phyloP scores from a whole-genome alignment of 139 green algal genomes.

The Marvania coccoides region DNA sequence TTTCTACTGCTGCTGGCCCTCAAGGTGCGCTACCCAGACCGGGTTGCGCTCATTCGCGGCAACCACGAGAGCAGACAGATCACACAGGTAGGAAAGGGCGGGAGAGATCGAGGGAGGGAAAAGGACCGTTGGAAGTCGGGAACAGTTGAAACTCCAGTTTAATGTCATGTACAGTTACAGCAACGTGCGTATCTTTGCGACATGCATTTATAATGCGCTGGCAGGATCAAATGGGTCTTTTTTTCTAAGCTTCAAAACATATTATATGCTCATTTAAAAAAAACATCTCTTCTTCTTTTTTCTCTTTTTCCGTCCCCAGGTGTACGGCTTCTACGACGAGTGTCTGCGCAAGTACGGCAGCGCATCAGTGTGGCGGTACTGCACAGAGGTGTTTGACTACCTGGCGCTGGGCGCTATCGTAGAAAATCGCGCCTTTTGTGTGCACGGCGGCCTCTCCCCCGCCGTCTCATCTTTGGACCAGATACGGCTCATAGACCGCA shows the following conservation, averaged over 20 bases:
- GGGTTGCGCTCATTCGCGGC: conserved; percentile 93
- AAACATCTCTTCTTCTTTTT: conserved; percentile 4
- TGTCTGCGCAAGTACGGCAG: conserved; percentile 97
- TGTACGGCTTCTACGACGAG: conserved; percentile 99
- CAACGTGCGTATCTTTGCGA: too few species aligned
- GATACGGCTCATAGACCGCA: conserved; percentile 94
- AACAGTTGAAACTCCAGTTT: too few species aligned
- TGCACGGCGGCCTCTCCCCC: conserved; percentile 95
- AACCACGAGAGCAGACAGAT: conserved; percentile 99
- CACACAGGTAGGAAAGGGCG: conserved; percentile 94
- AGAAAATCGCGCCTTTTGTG: conserved; percentile 87
- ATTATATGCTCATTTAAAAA: neutral
- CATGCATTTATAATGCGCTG: too few species aligned
- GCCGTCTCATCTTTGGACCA: conserved; percentile 88
- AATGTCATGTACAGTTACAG: too few species aligned
- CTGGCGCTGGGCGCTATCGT: conserved; percentile 83
- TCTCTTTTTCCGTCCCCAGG: conserved; percentile 18
- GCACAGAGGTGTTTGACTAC: conserved; percentile 99
- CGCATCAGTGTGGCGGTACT: conserved; percentile 96
- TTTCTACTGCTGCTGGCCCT: conserved; percentile 96
- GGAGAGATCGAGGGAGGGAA: too few species aligned
- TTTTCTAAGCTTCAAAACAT: neutral
- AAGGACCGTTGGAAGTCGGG: too few species aligned
- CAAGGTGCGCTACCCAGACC: conserved; percentile 93
- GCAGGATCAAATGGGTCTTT: neutral